Evolutionary conservation across 2,329 filamentous ascomycete species (phyloP).

Genomic region (Exophiala mesophila): DNA sequence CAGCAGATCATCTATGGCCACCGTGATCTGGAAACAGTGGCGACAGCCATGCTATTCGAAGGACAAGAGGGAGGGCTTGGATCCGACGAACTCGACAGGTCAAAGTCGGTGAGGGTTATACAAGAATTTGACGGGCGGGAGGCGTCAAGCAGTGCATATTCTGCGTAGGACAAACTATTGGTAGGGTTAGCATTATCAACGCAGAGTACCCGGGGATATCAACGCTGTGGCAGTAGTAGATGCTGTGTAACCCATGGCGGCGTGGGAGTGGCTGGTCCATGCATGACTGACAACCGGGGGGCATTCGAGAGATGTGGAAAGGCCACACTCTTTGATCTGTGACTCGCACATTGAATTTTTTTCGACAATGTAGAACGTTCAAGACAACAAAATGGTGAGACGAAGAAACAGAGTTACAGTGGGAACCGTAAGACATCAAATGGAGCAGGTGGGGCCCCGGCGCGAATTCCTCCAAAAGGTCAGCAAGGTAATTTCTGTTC

Average conservation of each 20-base stretch:
- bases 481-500: too few species aligned
- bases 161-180: neutral
- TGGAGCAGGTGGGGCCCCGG: too few species aligned
- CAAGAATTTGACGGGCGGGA: neutral
- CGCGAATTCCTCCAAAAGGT: too few species aligned
- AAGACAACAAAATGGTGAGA: neutral
- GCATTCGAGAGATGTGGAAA: neutral
- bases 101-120: neutral
- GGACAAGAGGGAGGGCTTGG: neutral
- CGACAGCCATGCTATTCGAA: too few species aligned
- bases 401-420: neutral
- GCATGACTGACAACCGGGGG: neutral
- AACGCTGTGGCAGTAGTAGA: neutral
- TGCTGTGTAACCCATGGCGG: neutral
- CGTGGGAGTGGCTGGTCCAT: neutral
- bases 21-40: too few species aligned
- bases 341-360: neutral
- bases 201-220: slow-evolving; percentile 2
- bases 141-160: neutral
- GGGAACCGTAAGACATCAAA: too few species aligned
- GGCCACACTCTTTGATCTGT: neutral
- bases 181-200: too few species aligned
- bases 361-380: neutral
- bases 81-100: neutral
- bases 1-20: too few species aligned